Evolutionary conservation across 805 yeast species (phyloP).

Genomic region (Starmerella bombi): DNA sequence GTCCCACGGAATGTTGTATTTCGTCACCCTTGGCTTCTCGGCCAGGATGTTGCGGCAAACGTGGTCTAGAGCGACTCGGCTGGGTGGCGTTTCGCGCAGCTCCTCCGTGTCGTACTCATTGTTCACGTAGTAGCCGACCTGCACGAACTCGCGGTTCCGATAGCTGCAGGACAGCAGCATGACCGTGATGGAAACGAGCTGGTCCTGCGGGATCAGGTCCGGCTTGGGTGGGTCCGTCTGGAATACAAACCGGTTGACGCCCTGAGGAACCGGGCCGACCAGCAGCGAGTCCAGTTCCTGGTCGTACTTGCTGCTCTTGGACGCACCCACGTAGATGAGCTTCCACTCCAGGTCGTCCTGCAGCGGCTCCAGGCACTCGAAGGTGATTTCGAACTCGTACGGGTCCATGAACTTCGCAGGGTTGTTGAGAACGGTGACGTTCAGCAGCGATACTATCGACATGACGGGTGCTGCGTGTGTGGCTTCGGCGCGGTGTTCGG

Average conservation of each 20-base stretch:
- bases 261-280: slow-evolving; percentile 99
- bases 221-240: slow-evolving; percentile 96
- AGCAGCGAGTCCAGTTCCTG: slow-evolving; percentile 89
- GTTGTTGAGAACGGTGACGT: slow-evolving; percentile 82
- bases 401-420: slow-evolving; percentile 92
- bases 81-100: slow-evolving; percentile 83
- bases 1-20: slow-evolving; percentile 89
- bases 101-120: slow-evolving; percentile 94
- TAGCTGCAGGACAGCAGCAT: slow-evolving; percentile 85
- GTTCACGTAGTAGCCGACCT: slow-evolving; percentile 96
- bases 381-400: slow-evolving; percentile 92
- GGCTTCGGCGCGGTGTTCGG: too few species aligned
- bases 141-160: slow-evolving; percentile 83
- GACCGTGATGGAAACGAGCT: slow-evolving; percentile 88
- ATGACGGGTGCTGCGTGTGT: too few species aligned
- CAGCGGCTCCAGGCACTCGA: slow-evolving; percentile 88
- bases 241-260: slow-evolving; percentile 82
- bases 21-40: slow-evolving; percentile 93
- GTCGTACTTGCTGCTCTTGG: slow-evolving; percentile 87
- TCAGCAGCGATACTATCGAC: slow-evolving; percentile 88
- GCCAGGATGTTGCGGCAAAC: slow-evolving; percentile 90
- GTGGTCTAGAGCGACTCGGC: slow-evolving; percentile 83
- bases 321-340: slow-evolving; percentile 90
- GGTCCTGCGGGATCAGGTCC: slow-evolving; percentile 90
- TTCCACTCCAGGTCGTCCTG: slow-evolving; percentile 95